Conservation (phyloP, 2,329 filamentous ascomycete genomes). For the Aspergillus cejpii region DNA sequence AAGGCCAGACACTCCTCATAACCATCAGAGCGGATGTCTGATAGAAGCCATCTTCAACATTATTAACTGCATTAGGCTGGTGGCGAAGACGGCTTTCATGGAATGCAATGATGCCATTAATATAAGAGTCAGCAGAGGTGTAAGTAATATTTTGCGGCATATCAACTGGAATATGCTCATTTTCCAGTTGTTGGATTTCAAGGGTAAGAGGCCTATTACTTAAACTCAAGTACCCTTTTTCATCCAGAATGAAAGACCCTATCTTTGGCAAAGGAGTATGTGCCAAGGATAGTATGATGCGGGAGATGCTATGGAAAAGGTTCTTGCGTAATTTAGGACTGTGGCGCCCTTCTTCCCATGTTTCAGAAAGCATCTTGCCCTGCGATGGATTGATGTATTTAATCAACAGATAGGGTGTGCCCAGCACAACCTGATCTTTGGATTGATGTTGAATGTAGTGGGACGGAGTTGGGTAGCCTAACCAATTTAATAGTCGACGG, state of each 20-base stretch:
- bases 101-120: neutral
- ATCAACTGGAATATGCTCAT: constrained; percentile 5
- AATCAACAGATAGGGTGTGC: constrained; percentile 14
- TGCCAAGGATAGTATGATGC: constrained; percentile 14
- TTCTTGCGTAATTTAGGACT: constrained; percentile 13
- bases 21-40: constrained; percentile 21
- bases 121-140: constrained; percentile 3
- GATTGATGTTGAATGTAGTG: constrained; percentile 2
- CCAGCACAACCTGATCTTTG: constrained; percentile 1
- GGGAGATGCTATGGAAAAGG: constrained; percentile 14
- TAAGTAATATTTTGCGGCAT: constrained; percentile 1
- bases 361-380: constrained; percentile 19
- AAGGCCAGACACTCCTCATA: constrained; percentile 25
- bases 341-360: constrained; percentile 14
- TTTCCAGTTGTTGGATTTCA: constrained; percentile 9
- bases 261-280: constrained; percentile 28
- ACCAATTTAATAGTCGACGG: constrained; percentile 3
- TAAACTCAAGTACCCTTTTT: constrained; percentile 18
- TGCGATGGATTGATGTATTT: constrained; percentile 15
- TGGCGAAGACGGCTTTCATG: constrained; percentile 11
- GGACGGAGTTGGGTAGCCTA: constrained; percentile 3
- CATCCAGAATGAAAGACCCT: constrained; percentile 29
- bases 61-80: constrained; percentile 22
- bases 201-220: constrained; percentile 12
- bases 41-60: constrained; percentile 11